A percentile compares a stretch with the other conserved stretches of the same genome.
Evolutionary conservation across 2,329 filamentous ascomycete species (phyloP).

Genomic region (Clonostachys chloroleuca): DNA sequence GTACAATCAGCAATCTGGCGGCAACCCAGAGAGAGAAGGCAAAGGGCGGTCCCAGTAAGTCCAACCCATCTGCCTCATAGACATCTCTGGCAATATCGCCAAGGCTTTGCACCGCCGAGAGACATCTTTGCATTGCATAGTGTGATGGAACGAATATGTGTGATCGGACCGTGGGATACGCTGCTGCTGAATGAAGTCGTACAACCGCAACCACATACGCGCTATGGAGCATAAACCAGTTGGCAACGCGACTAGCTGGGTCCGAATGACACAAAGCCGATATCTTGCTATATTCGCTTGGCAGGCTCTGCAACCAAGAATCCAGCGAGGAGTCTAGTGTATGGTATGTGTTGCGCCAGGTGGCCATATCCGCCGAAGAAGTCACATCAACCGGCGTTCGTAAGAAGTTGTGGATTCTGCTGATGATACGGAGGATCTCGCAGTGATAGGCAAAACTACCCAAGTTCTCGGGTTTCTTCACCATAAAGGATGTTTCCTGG

Average conservation of each 20-base stretch:
- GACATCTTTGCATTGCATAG: slow-evolving; percentile 37
- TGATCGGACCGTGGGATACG: slow-evolving; percentile 32
- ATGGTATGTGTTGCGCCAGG: slow-evolving; percentile 34
- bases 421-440: slow-evolving; percentile 35
- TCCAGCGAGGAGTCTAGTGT: slow-evolving; percentile 31
- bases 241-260: slow-evolving; percentile 36
- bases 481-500: slow-evolving; percentile 12
- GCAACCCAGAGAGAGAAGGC: slow-evolving; percentile 39
- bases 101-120: slow-evolving; percentile 36
- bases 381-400: slow-evolving; percentile 31
- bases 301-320: slow-evolving; percentile 33
- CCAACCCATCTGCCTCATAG: slow-evolving; percentile 33
- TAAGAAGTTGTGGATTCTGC: slow-evolving; percentile 35
- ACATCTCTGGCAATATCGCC: slow-evolving; percentile 37
- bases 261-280: slow-evolving; percentile 38
- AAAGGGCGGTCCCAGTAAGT: slow-evolving; percentile 35
- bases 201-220: slow-evolving; percentile 38
- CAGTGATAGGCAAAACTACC: slow-evolving; percentile 40
- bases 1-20: slow-evolving; percentile 31
- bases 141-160: slow-evolving; percentile 35
- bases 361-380: slow-evolving; percentile 27
- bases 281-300: slow-evolving; percentile 38
- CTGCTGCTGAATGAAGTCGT: slow-evolving; percentile 35
- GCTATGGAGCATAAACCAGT: slow-evolving; percentile 41
- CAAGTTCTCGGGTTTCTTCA: slow-evolving; percentile 33